Evolutionary conservation across 2,329 filamentous ascomycete species (phyloP).

Genomic region (Calonectria multiphialidica): DNA sequence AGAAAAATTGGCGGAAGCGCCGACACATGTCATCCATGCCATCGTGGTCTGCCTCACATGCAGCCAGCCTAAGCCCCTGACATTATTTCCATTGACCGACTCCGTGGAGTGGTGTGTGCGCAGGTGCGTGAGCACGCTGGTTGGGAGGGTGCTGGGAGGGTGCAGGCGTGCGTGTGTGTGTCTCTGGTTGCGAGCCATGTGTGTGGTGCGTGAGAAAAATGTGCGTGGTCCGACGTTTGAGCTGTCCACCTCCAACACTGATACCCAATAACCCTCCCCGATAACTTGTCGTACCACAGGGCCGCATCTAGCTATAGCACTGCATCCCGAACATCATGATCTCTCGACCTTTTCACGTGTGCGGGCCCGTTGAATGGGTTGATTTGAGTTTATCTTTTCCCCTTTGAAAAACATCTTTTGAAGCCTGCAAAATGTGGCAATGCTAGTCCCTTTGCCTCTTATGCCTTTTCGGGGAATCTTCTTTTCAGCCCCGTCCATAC

Average conservation of each 20-base stretch:
- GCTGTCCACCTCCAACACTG: conserved; percentile 15
- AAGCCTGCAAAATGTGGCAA: neutral
- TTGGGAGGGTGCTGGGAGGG: neutral
- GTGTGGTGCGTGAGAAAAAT: conserved; percentile 21
- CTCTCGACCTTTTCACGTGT: conserved; percentile 7
- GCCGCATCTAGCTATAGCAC: conserved; percentile 9
- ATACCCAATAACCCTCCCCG: conserved; percentile 15
- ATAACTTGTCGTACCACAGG: conserved; percentile 31
- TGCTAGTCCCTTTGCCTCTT: neutral
- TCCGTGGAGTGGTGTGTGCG: conserved; percentile 22
- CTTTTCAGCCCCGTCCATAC: neutral
- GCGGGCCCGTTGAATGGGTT: neutral
- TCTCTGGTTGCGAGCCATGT: conserved; percentile 16
- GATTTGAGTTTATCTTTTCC: conserved; percentile 3
- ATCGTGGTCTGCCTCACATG: conserved; percentile 13
- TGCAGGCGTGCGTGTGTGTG: neutral
- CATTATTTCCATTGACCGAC: conserved; percentile 17
- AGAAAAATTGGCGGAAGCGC: neutral
- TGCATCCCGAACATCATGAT: conserved; percentile 5
- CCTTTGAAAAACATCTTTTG: neutral
- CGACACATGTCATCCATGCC: conserved; percentile 26
- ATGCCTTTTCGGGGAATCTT: conserved; percentile 4
- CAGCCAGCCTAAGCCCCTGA: conserved; percentile 10
- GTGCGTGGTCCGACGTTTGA: conserved; percentile 28
- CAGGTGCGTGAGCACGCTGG: conserved; percentile 19